Base-by-base conservation (phyloP, 2,329 filamentous ascomycete species). In the Alternaria ethzedia region DNA sequence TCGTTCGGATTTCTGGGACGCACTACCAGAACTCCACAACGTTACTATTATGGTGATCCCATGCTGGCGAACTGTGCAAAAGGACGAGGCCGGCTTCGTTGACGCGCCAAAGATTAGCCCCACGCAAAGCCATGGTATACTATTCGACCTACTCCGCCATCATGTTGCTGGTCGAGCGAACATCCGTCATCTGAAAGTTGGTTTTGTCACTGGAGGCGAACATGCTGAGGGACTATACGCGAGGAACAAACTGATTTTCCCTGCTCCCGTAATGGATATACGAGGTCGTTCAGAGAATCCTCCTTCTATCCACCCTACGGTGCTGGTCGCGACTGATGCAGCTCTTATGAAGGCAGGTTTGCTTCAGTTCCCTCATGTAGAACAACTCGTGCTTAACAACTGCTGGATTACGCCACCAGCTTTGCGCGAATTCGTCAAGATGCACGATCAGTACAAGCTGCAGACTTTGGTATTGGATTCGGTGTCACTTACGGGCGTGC, bases 151-250 rank as follows among this genome's bases (percentile, higher is more conserved):
- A 5, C 80, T 92, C 11, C 75, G 81, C 25, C 72, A 82, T 8
- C 84, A 85, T 61, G 82, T 90, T 41, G 82, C 83, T 17, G 69
- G 69, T 44, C 81, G 83, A 23, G 54, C 76, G 21, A 85, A 83
- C 28, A 86, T 92, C 68, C 86, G 83, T 59, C 85, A 80, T 28
- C 80, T 92, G 46, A 87, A 86, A 21, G 85, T 92, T 60, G 90
- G 91, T 62, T 93, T 89, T 86, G 81, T 86, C 6, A 87, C 86
- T 56, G 90, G 90, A 47, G 90, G 90, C 26, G 90, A 93, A 78
- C 86, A 89, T 67, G 88, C 87, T 3, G 80, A 86, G 17, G 89
- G 90, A 23, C 78, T 87, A 3, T 85, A 85, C 67, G 87, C 88
- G 32, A 85, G 90, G 25, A 90, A 90, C 70, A 83, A 84, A 59